Evolutionary conservation across 257 asterid species (phyloP).

Genomic region (Petunia secreta): DNA sequence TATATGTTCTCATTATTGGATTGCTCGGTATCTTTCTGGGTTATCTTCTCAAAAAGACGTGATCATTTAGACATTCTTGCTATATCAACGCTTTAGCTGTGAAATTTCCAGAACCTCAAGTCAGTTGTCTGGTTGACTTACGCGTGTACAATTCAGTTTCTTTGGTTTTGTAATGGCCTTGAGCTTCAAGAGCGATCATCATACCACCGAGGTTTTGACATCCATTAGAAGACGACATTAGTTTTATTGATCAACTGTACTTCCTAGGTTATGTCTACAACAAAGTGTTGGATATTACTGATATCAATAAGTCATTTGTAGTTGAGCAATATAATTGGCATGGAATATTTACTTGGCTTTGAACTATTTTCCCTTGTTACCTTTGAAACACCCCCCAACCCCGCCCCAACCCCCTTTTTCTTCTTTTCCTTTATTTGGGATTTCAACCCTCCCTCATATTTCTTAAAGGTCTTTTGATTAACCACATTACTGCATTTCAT

Average conservation of each 20-base stretch:
- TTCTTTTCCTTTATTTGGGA: too few species aligned
- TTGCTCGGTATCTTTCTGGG: conserved; percentile 78
- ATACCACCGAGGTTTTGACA: conserved; percentile 42
- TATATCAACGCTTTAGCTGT: conserved; percentile 33
- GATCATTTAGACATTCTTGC: conserved; percentile 28
- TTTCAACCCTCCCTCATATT: too few species aligned
- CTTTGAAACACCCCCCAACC: neutral
- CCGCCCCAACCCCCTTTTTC: too few species aligned
- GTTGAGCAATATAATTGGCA: neutral
- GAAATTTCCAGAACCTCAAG: conserved; percentile 47
- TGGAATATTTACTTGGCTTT: neutral
- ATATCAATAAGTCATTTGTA: neutral
- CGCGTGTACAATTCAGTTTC: conserved; percentile 40
- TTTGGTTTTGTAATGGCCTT: conserved; percentile 49
- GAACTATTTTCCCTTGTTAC: neutral
- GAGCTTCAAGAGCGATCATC: conserved; percentile 45
- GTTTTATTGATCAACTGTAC: neutral
- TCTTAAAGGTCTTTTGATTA: too few species aligned
- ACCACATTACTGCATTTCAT: too few species aligned
- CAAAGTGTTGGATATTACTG: conserved; percentile 3
- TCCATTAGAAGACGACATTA: neutral
- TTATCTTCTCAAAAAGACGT: conserved; percentile 70
- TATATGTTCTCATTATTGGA: conserved; percentile 66
- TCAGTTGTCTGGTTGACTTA: conserved; percentile 47
- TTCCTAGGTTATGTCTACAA: neutral